Evolutionary conservation across 371 early-diverging fungal genomes (phyloP), one percentile per base, ranked within the genome.

Genomic region (Mortierella sp.): DNA sequence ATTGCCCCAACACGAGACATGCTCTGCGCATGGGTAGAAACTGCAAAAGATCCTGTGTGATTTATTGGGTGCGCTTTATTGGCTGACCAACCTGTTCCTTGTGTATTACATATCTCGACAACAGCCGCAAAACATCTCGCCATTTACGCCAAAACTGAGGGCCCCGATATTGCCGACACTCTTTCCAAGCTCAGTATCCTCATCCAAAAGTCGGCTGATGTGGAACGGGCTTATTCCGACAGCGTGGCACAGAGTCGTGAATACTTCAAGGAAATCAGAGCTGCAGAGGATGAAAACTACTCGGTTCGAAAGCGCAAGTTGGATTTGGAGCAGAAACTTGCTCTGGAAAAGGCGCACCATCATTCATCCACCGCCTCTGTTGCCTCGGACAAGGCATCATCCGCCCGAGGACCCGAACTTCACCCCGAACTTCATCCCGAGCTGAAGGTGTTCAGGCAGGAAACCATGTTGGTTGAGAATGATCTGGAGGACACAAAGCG

Each of bases 51-150:
- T n/a, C n/a, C n/a, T n/a, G 34, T 34, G 34, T 34, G 34, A 34
- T 34, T 10, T 7, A 7, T 34, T 34, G 4, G 34, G 34, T 7
- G 34, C 10, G 34, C 34, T 4, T 34, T 34, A 34, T 34, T 34
- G 34, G 5, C 2, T 18, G 26, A 49, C 21, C 28, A 8, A 2
- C 16, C 41, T 42, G 1, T 26, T 6, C 34, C 21, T 47, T 34
- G 16, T 26, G 38, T 42, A 13, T 27, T 38, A 9, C 54, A 6
- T 16, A 18, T 26, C 16, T 27, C 39, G 10, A 34, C 34, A 43
- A 12, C 51, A 74, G 74, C 74, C 53, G 74, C 74, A 28, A 74
- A 68, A 38, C 74, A 74, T 28, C 61, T 74, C 28, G 64, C 69
- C 19, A 60, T 74, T 26, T 74, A 64, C 27, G 69, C 64, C 61